phyloP scores from a whole-genome alignment of 169 alveolate species.

The Amoebophrya sp. region DNA sequence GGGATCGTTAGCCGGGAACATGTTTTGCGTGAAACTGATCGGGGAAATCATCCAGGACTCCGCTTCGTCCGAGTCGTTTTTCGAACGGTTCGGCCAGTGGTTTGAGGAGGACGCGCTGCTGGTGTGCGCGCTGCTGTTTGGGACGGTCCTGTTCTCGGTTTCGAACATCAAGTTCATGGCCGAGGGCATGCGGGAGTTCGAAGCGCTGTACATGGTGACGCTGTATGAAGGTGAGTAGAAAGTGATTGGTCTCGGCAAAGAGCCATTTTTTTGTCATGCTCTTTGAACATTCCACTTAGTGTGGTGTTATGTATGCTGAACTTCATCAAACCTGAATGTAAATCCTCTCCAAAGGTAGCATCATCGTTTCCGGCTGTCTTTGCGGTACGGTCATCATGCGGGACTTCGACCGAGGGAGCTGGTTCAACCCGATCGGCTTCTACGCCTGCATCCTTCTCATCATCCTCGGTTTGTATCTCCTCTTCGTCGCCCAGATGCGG shows the following conservation, averaged over 20 bases:
- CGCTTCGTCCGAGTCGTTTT: background rate
- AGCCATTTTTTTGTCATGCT: too few species aligned
- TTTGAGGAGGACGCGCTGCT: background rate
- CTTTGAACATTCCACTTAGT: too few species aligned
- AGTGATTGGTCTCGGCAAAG: too few species aligned
- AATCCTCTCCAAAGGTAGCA: too few species aligned
- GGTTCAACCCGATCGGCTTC: background rate
- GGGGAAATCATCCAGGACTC: background rate
- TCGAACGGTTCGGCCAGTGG: background rate
- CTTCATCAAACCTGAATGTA: too few species aligned
- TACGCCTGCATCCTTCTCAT: background rate
- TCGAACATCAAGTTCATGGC: background rate
- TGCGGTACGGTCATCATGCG: background rate
- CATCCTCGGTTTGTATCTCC: background rate
- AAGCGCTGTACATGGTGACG: constrained; percentile 9
- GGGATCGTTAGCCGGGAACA: background rate
- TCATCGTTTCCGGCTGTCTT: background rate
- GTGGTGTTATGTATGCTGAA: too few species aligned
- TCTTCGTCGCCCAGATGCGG: constrained; percentile 3
- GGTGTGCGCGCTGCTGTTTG: background rate
- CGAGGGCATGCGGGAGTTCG: background rate
- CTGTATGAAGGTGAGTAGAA: background rate
- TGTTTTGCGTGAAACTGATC: constrained; percentile 13
- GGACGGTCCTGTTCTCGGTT: background rate
- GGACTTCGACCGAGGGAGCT: background rate